phyloP scores from a whole-genome alignment of 129 eudicot genomes.

The Calendula officinalis region DNA sequence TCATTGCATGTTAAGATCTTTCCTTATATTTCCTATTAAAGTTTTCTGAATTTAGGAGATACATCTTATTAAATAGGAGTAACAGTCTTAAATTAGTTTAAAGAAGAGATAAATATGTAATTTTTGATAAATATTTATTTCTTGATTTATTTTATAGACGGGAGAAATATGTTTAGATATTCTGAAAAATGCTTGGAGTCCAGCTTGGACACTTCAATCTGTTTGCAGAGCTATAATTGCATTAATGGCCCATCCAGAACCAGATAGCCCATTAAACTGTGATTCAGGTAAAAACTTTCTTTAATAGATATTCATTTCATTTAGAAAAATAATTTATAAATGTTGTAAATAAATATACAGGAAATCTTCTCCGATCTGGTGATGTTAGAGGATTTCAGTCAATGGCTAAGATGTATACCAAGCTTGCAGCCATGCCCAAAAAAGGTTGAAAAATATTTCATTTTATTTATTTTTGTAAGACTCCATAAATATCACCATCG shows the following conservation, averaged over 20 bases:
- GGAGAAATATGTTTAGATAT: constrained; percentile 99
- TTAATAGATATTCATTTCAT: neutral
- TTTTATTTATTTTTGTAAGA: neutral
- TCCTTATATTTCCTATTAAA: too few relatives aligned
- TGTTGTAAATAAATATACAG: constrained; percentile 20
- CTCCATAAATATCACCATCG: neutral
- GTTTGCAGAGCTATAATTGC: constrained; percentile 98
- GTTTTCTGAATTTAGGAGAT: too few relatives aligned
- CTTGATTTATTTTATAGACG: constrained; percentile 42
- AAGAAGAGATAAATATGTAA: too few relatives aligned
- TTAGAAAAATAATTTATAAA: neutral
- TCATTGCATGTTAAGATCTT: too few relatives aligned
- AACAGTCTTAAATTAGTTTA: neutral
- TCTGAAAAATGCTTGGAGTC: constrained; percentile 98
- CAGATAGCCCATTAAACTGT: constrained; percentile 95
- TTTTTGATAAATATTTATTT: neutral
- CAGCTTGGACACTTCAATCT: constrained; percentile 98
- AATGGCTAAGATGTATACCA: constrained; percentile 96
- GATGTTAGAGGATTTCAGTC: constrained; percentile 87
- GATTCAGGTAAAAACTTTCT: constrained; percentile 71
- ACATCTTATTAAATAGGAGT: too few relatives aligned
- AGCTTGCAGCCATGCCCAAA: constrained; percentile 98
- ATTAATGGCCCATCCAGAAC: constrained; percentile 99
- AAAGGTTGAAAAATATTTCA: constrained; percentile 53
- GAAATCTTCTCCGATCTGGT: constrained; percentile 90